Percentiles rank a stretch among this genome's conserved stretches.
These are phyloP conservation scores for Paracoccidioides lutzii DNA, from an alignment of 2,329 filamentous ascomycete species.

Conservation along the genomic window DNA sequence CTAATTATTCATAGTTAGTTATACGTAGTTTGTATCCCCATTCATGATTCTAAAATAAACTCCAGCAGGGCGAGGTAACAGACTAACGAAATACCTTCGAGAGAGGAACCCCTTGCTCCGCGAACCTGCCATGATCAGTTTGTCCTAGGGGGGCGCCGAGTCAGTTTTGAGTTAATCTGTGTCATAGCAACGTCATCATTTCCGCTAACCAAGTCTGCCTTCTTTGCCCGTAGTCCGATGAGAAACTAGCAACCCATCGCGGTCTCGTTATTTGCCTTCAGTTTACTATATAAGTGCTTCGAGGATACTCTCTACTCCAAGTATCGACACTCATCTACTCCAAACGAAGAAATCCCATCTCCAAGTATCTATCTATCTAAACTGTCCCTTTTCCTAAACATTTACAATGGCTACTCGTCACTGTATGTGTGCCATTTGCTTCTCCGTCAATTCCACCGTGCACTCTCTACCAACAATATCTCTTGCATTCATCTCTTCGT, in stretches of 20 bases:
- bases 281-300: not conserved
- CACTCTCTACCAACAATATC: not conserved
- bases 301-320: not conserved
- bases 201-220: constrained; percentile 1
- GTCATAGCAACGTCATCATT: constrained; percentile 4
- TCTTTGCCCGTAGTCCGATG: not conserved
- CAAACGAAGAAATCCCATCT: not conserved
- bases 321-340: not conserved
- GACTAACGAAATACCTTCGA: too few species aligned
- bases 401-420: constrained; percentile 48
- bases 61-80: too few species aligned
- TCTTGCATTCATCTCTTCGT: too few species aligned
- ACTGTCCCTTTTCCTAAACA: constrained; percentile 2
- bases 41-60: too few species aligned
- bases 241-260: not conserved
- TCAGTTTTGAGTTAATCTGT: not conserved
- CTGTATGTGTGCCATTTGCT: constrained; percentile 31
- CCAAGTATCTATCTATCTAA: not conserved
- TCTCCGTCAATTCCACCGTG: not conserved
- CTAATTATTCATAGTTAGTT: too few species aligned
- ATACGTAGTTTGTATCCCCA: too few species aligned
- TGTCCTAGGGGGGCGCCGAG: not conserved
- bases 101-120: too few species aligned
- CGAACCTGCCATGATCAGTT: not conserved
- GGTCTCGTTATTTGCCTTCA: not conserved